These are phyloP conservation scores for Botrytis sinoallii DNA, from an alignment of 2,329 filamentous ascomycete species.

Conservation along the genomic window DNA sequence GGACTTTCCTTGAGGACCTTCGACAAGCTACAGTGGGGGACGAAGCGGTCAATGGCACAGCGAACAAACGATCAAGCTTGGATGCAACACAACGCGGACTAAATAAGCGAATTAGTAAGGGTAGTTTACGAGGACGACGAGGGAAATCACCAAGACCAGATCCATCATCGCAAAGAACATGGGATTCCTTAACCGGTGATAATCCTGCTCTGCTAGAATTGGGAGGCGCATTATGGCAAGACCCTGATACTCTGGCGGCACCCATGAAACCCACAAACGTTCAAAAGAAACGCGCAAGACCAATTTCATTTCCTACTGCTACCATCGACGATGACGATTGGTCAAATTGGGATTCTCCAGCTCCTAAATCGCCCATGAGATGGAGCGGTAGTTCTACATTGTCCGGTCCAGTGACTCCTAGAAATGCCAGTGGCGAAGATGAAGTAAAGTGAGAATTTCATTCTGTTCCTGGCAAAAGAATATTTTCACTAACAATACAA, in stretches of 20 bases:
- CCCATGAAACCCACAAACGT: constrained; percentile 23
- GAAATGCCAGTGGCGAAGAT: constrained; percentile 26
- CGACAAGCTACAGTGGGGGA: constrained; percentile 94
- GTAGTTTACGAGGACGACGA: constrained; percentile 29
- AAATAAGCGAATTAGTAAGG: constrained; percentile 41
- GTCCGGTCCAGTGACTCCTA: constrained; percentile 33
- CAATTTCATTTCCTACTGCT: constrained; percentile 30
- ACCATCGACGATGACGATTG: constrained; percentile 55
- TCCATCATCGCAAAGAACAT: constrained; percentile 26
- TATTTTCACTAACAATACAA: constrained; percentile 17
- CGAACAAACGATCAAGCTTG: constrained; percentile 37
- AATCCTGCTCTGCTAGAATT: constrained; percentile 28
- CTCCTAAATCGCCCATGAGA: constrained; percentile 50
- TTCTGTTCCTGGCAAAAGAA: constrained; percentile 21
- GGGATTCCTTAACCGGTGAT: constrained; percentile 35
- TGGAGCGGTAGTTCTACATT: constrained; percentile 54
- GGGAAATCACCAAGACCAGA: constrained; percentile 26
- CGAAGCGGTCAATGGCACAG: constrained; percentile 66
- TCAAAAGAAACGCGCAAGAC: constrained; percentile 28
- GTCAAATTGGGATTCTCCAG: constrained; percentile 61
- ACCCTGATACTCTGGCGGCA: constrained; percentile 17
- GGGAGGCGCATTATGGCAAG: constrained; percentile 24
- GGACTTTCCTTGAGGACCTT: constrained; percentile 94
- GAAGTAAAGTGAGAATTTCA: constrained; percentile 31
- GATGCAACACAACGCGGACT: constrained; percentile 30